Percentiles rank a stretch among this genome's conserved stretches.
Evolutionary conservation across 2,329 filamentous ascomycete species (phyloP).

Genomic region (Didymella segeticola): DNA sequence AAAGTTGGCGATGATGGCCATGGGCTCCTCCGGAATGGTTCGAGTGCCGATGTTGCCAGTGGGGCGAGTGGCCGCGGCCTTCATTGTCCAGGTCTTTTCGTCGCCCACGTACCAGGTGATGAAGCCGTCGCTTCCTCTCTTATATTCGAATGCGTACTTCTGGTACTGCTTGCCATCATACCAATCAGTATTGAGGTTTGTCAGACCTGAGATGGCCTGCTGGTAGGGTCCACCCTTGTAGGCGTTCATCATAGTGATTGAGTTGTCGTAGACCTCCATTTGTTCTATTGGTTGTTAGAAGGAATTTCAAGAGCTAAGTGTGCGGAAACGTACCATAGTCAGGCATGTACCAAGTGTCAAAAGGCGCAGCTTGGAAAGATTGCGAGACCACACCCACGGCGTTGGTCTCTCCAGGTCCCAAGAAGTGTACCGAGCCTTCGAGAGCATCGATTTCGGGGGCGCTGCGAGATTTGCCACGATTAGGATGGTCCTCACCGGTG

Average conservation of each 20-base stretch:
- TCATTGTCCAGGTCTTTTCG: slow-evolving; percentile 69
- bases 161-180: slow-evolving; percentile 63
- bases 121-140: slow-evolving; percentile 63
- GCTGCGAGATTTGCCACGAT: slow-evolving; percentile 67
- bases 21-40: slow-evolving; percentile 69
- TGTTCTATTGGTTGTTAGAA: slow-evolving; percentile 55
- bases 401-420: slow-evolving; percentile 58
- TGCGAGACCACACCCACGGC: slow-evolving; percentile 69
- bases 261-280: slow-evolving; percentile 68
- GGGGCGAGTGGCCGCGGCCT: slow-evolving; percentile 65
- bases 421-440: slow-evolving; percentile 67
- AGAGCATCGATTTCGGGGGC: slow-evolving; percentile 76
- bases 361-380: slow-evolving; percentile 71
- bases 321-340: slow-evolving; percentile 51
- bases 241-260: slow-evolving; percentile 59
- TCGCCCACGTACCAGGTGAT: slow-evolving; percentile 74
- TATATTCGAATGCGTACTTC: slow-evolving; percentile 64
- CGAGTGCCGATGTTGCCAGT: slow-evolving; percentile 75
- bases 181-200: slow-evolving; percentile 64
- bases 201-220: slow-evolving; percentile 62
- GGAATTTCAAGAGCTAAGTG: background rate
- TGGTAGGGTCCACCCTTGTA: slow-evolving; percentile 64
- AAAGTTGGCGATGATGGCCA: slow-evolving; percentile 72
- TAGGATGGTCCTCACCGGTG: slow-evolving; percentile 68
- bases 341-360: slow-evolving; percentile 73